Conservation (phyloP, 805 yeast genomes). For the Metschnikowia shivogae region DNA sequence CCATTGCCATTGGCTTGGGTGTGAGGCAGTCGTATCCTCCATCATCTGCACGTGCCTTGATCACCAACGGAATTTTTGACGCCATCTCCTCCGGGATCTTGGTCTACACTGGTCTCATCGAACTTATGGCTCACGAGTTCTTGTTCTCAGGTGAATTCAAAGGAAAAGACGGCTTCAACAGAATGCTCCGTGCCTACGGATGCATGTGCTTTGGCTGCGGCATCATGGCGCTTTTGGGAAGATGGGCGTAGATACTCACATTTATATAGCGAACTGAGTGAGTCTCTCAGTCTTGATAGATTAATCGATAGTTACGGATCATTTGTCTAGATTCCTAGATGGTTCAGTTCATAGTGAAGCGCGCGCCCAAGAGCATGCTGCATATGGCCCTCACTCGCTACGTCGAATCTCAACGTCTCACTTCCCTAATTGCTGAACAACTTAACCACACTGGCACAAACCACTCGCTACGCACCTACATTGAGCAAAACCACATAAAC, state of each 20-base stretch:
- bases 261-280: neutral
- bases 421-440: neutral
- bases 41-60: constrained; percentile 29
- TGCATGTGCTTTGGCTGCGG: constrained; percentile 26
- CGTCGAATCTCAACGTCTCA: constrained; percentile 4
- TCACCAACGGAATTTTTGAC: constrained; percentile 33
- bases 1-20: constrained; percentile 36
- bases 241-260: constrained; percentile 25
- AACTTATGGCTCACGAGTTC: constrained; percentile 39
- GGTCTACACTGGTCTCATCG: constrained; percentile 34
- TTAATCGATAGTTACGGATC: neutral
- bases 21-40: constrained; percentile 31
- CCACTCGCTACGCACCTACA: no score
- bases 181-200: constrained; percentile 23
- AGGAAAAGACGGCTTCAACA: constrained; percentile 17
- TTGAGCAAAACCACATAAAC: no score
- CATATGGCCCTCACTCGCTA: neutral
- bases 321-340: no score
- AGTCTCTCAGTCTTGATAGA: neutral
- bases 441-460: neutral
- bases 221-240: constrained; percentile 32
- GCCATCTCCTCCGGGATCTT: constrained; percentile 34
- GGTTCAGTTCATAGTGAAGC: neutral
- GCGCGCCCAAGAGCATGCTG: constrained; percentile 1
- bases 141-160: constrained; percentile 29